A percentile compares a stretch with the other conserved stretches of the same genome.
phyloP scores from a whole-genome alignment of 192 early-diverging fungal genomes.

The Chytriomyces confervae region DNA sequence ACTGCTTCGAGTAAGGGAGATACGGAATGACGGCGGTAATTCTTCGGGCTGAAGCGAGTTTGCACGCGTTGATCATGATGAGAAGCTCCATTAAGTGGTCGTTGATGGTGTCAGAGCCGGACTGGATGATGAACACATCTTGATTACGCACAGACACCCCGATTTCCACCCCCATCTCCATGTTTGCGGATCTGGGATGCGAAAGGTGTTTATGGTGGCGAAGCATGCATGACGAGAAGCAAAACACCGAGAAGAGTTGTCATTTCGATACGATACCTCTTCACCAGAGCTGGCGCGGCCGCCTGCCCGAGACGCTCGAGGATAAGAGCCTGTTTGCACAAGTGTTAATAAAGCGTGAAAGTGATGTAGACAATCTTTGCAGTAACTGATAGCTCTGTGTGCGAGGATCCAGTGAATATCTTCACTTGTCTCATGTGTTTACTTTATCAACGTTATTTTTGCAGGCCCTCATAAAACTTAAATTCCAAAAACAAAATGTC shows the following conservation, averaged over 20 bases:
- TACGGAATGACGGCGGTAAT: constrained; percentile 97
- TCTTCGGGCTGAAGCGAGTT: constrained; percentile 85
- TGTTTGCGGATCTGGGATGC: constrained; percentile 68
- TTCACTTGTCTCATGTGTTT: constrained; percentile 66
- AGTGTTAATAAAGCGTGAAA: neutral
- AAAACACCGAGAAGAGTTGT: neutral
- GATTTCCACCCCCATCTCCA: constrained; percentile 91
- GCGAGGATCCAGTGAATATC: constrained; percentile 91
- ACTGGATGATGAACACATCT: constrained; percentile 97
- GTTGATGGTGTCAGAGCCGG: constrained; percentile 74
- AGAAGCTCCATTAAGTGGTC: constrained; percentile 96
- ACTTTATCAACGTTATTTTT: neutral
- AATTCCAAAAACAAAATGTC: neutral
- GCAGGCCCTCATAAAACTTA: neutral
- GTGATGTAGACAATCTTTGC: neutral
- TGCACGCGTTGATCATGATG: constrained; percentile 97
- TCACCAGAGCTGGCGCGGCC: constrained; percentile 74
- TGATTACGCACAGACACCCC: constrained; percentile 94
- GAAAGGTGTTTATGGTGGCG: neutral
- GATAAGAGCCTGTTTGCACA: constrained; percentile 59
- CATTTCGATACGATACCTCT: constrained; percentile 41
- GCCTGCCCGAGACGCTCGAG: constrained; percentile 80
- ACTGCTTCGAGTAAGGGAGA: constrained; percentile 97
- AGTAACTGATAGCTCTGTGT: constrained; percentile 79
- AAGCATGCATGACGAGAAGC: neutral